Conservation (phyloP, 441 rosid genomes). For the Erodium moschatum region DNA sequence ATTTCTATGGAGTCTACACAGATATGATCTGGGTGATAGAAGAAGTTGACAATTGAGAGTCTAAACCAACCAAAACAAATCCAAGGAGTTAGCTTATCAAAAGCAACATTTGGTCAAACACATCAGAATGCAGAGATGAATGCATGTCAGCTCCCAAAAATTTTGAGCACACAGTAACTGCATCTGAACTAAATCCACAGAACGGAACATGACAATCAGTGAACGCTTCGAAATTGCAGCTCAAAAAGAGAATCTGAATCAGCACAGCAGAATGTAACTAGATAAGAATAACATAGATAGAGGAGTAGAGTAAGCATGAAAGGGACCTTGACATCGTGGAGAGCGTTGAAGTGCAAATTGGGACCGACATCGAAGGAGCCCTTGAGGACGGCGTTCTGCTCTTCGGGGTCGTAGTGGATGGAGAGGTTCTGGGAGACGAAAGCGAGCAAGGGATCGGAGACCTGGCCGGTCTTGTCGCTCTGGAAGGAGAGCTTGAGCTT, state of each 20-base stretch:
- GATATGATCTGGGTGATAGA: too few relatives aligned
- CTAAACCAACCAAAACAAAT: background rate
- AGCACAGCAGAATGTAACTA: background rate
- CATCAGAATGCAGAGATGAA: background rate
- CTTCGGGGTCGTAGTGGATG: conserved; percentile 58
- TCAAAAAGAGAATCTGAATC: background rate
- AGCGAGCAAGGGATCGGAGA: conserved; percentile 53
- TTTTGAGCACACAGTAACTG: background rate
- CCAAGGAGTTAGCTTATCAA: too few relatives aligned
- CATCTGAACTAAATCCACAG: background rate
- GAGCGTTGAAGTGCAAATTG: conserved; percentile 53
- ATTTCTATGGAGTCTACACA: too few relatives aligned
- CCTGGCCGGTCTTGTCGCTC: conserved; percentile 52
- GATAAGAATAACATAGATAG: background rate
- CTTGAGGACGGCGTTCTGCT: conserved; percentile 44
- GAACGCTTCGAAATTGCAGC: background rate
- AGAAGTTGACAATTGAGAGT: background rate
- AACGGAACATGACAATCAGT: background rate
- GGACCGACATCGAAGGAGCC: conserved; percentile 53
- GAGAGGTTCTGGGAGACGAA: conserved; percentile 60
- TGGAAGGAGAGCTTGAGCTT: conserved; percentile 67
- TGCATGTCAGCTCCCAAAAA: background rate
- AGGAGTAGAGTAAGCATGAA: background rate
- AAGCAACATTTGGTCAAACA: background rate
- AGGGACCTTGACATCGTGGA: conserved; percentile 69